A percentile compares a stretch with the other conserved stretches of the same genome.
These are phyloP conservation scores for Epichloe festucae DNA, from an alignment of 2,329 filamentous ascomycete genomes.

Conservation along the genomic window DNA sequence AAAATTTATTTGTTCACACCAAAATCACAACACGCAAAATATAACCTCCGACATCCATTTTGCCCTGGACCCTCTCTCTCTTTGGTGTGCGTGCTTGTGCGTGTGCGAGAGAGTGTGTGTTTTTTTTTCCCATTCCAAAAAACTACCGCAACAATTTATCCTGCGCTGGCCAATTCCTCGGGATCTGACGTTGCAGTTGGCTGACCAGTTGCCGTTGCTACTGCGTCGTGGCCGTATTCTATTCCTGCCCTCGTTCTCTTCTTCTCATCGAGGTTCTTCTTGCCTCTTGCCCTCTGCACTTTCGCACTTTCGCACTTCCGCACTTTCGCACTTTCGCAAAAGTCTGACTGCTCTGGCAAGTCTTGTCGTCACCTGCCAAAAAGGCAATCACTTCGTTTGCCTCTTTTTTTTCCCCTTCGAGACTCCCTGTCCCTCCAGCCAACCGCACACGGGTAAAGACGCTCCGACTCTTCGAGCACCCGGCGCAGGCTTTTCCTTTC, in stretches of 20 bases:
- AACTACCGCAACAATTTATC: background rate
- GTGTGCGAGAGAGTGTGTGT: background rate
- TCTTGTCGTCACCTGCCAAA: background rate
- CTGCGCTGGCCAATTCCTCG: background rate
- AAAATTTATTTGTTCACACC: background rate
- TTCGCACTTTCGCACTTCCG: background rate
- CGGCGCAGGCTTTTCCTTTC: background rate
- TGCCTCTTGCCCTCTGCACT: background rate
- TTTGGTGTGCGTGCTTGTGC: background rate
- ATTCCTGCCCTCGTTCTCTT: background rate
- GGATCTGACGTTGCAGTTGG: conserved; percentile 2
- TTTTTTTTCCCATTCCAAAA: conserved; percentile 1
- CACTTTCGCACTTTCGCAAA: background rate
- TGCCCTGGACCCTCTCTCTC: conserved; percentile 1
- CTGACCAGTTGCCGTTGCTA: background rate
- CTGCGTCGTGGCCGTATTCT: background rate
- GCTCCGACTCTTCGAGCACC: conserved; percentile 3
- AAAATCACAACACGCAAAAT: conserved; percentile 4
- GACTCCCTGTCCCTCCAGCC: background rate
- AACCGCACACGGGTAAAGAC: conserved; percentile 1
- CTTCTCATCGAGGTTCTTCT: background rate
- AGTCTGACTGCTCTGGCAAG: background rate
- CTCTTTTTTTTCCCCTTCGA: background rate
- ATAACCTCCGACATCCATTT: conserved; percentile 6
- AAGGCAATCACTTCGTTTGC: background rate